Conservation (phyloP, 495 filamentous ascomycete species). For the Tuber umbilicatum region DNA sequence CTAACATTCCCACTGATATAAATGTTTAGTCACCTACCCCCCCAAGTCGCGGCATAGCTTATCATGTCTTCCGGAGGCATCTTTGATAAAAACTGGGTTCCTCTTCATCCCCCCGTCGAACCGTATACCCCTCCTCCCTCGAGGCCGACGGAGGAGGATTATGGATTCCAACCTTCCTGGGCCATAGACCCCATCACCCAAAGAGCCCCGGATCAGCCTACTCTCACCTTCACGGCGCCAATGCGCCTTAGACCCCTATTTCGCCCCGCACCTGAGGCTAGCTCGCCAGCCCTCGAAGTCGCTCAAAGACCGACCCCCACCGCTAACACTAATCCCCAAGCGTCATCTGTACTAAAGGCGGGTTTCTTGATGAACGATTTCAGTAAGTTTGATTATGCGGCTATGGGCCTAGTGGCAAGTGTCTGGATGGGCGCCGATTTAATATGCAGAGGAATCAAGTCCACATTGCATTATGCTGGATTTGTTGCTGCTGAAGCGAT, state of each 20-base stretch:
- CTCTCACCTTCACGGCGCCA: neutral
- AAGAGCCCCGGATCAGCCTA: constrained; percentile 1
- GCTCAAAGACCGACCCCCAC: neutral
- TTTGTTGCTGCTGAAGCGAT: constrained; percentile 15
- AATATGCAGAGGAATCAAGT: constrained; percentile 13
- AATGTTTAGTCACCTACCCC: neutral
- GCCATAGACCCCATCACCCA: constrained; percentile 22
- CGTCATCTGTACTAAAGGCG: neutral
- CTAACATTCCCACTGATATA: neutral
- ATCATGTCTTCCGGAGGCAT: neutral
- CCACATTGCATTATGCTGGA: constrained; percentile 25
- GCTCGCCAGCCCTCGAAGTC: neutral
- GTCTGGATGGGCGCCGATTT: constrained; percentile 16
- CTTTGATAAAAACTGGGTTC: neutral
- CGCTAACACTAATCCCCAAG: neutral
- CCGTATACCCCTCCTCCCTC: neutral
- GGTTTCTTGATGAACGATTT: neutral
- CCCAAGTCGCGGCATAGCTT: neutral
- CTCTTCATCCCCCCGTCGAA: neutral
- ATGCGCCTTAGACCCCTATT: neutral
- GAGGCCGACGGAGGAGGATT: constrained; percentile 10
- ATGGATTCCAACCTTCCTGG: constrained; percentile 38
- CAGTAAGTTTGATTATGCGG: constrained; percentile 16
- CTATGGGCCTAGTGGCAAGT: constrained; percentile 18
- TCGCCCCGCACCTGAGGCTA: neutral